Base-by-base conservation (phyloP, 306 rosid species). In the Mucuna pruriens region DNA sequence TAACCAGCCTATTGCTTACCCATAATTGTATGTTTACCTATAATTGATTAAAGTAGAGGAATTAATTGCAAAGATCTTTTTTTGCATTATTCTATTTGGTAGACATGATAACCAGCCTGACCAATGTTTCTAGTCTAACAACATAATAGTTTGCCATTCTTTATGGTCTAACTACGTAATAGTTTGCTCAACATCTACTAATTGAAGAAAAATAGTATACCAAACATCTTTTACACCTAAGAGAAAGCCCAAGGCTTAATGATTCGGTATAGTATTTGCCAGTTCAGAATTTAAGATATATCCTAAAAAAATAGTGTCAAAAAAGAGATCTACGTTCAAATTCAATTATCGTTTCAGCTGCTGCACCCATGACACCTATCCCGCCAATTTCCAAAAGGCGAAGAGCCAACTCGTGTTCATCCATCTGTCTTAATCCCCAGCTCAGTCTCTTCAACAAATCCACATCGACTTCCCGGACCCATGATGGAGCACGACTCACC, bases 361-460 rank as follows among this genome's bases (percentile, higher is more conserved):
- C 96, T 0, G 91, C 89, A 12, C 97, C 98, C 97, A 95, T 93
- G 74, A 92, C 89, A 25, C 84, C 89, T 2, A 78, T 39, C 33
- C 99, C 97, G 48, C 95, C 97, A 13, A 85, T 71, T 81, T 91
- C 95, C 72, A 95, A 84, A 64, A 95, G 84, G n/a, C 89, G 85
- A 48, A 95, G 61, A 68, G 98, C 99, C 93, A 95, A 75, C 58
- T 90, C 91, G 34, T 88, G 84, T 89, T 95, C 96, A 39, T 87
- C 85, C 88, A 90, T 83, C 69, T 26, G 89, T 62, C 85, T 87
- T 46, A 95, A 88, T 77, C 91, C 97, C 36, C 67, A 86, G 88
- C 97, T 88, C 78, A 95, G 75, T 80, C 88, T 90, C 91, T 90
- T 91, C 67, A 95, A 86, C 55, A 91, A 78, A 57, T 89, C 83